Conservation (phyloP, 1,284 basidiomycete species). For the Sporisorium graminicola region DNA sequence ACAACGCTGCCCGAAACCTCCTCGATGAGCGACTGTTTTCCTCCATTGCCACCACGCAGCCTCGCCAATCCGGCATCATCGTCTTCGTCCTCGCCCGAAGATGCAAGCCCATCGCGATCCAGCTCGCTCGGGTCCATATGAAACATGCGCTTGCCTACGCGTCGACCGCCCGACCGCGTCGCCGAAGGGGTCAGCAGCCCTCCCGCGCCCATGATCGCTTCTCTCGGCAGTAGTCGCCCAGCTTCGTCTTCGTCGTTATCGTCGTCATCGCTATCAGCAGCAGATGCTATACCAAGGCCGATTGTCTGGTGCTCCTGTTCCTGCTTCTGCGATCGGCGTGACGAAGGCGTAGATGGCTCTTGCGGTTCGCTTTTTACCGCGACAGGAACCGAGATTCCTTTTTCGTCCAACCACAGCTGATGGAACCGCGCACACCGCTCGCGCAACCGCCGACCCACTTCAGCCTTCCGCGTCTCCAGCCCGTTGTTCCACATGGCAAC, state of each 20-base stretch:
- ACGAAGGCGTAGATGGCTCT: conserved; percentile 22
- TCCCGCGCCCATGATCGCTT: conserved; percentile 74
- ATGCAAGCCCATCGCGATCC: conserved; percentile 17
- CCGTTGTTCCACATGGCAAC: conserved; percentile 67
- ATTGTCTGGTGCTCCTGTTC: not conserved
- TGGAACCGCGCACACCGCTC: conserved; percentile 47
- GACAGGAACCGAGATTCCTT: conserved; percentile 23
- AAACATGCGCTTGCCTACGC: conserved; percentile 37
- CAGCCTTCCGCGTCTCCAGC: conserved; percentile 58
- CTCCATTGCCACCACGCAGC: not conserved
- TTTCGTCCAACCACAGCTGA: conserved; percentile 51
- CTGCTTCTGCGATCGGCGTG: conserved; percentile 1
- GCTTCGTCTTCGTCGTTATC: conserved; percentile 80
- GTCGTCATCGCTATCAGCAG: conserved; percentile 82
- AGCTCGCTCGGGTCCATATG: conserved; percentile 41
- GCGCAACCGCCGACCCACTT: conserved; percentile 50
- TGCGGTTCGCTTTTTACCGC: conserved; percentile 1
- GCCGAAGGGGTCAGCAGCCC: conserved; percentile 43
- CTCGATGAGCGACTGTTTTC: conserved; percentile 31
- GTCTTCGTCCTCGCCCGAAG: conserved; percentile 26
- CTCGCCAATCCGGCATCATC: conserved; percentile 5
- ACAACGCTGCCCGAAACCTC: conserved; percentile 30
- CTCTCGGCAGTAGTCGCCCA: conserved; percentile 76
- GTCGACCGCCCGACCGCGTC: conserved; percentile 37
- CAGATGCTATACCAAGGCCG: conserved; percentile 18